Conservation (phyloP, 75 land plant genomes). For the Cryptomeria japonica region DNA sequence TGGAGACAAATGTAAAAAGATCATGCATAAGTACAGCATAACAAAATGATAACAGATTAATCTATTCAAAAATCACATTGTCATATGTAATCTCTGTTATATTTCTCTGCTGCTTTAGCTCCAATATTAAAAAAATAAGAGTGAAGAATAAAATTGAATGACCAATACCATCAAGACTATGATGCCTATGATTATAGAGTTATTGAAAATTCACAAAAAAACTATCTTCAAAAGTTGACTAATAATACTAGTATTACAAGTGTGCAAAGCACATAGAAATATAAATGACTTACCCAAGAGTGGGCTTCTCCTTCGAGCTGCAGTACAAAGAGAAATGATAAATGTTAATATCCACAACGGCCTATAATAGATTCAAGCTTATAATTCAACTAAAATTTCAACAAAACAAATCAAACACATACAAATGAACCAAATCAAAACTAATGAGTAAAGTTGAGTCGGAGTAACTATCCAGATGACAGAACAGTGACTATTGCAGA, state of each 20-base stretch:
- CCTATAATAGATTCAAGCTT: not conserved
- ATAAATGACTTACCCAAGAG: conserved; percentile 72
- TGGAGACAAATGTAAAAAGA: not conserved
- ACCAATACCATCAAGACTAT: not conserved
- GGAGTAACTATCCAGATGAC: not conserved
- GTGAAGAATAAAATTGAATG: not conserved
- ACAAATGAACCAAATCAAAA: not conserved
- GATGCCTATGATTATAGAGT: not conserved
- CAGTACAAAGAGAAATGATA: conserved; percentile 11
- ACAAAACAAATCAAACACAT: not conserved
- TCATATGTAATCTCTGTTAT: too few species aligned
- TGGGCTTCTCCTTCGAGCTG: conserved; percentile 99
- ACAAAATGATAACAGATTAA: not conserved
- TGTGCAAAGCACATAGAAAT: not conserved
- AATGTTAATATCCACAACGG: not conserved
- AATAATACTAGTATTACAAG: not conserved
- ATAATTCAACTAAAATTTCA: not conserved
- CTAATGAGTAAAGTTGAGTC: too few species aligned
- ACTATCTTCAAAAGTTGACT: too few species aligned
- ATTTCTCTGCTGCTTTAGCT: too few species aligned
- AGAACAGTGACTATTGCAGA: not conserved
- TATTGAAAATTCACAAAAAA: not conserved
- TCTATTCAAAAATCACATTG: not conserved
- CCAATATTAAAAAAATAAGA: too few species aligned
- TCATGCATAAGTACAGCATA: not conserved